Evolutionary conservation across 306 rosid genomes (phyloP).

Genomic region (Gleditsia sinensis): DNA sequence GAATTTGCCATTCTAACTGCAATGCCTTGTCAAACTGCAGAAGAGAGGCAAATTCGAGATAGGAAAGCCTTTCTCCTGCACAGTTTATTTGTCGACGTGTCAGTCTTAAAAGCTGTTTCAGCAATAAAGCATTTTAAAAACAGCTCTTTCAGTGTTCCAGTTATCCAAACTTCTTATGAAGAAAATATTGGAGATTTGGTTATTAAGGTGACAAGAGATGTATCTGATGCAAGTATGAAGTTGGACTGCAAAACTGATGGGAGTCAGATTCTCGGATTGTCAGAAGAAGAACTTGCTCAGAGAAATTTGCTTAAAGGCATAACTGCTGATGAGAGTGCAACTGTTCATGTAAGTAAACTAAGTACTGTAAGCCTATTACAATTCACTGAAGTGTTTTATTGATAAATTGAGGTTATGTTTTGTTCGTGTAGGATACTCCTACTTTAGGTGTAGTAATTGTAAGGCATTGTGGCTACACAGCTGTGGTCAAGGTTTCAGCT

Average conservation of each 20-base stretch:
- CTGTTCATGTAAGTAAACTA: constrained; percentile 81
- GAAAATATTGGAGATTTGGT: constrained; percentile 73
- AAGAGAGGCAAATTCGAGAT: constrained; percentile 93
- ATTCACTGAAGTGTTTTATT: constrained; percentile 14
- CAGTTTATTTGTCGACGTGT: constrained; percentile 86
- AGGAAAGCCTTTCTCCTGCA: constrained; percentile 94
- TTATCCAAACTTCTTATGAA: constrained; percentile 50
- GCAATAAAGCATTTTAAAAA: constrained; percentile 59
- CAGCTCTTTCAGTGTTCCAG: constrained; percentile 41
- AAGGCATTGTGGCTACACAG: constrained; percentile 92
- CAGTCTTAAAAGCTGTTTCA: constrained; percentile 82
- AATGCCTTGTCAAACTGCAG: constrained; percentile 90
- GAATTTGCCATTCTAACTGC: constrained; percentile 83
- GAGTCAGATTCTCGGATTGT: constrained; percentile 68
- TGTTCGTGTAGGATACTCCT: constrained; percentile 73
- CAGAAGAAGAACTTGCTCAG: constrained; percentile 71
- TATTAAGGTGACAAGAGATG: constrained; percentile 77
- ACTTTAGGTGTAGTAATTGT: constrained; percentile 86
- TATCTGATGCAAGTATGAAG: constrained; percentile 76
- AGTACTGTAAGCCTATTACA: constrained; percentile 9
- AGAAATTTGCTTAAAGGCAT: constrained; percentile 97
- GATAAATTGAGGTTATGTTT: constrained; percentile 29
- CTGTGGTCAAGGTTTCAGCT: constrained; percentile 78
- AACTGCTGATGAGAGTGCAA: constrained; percentile 98
- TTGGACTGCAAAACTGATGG: constrained; percentile 90